Percentiles rank a stretch among this genome's conserved stretches.
phyloP scores from a whole-genome alignment of 2,329 filamentous ascomycete genomes.

The Clonostachys rhizophaga region DNA sequence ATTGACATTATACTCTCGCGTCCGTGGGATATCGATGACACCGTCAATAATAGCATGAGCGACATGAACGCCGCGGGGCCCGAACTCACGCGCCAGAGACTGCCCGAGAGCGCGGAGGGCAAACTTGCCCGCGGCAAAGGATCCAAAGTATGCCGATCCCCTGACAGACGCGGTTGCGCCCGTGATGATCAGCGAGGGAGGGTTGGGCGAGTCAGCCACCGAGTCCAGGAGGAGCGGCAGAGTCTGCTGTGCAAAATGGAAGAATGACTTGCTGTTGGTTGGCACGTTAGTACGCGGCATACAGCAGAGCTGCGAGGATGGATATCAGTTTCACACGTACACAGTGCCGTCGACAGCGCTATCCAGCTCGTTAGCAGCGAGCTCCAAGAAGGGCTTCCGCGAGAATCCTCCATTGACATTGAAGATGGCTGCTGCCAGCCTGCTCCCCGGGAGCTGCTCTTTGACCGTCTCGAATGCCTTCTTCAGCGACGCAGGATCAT shows the following conservation, averaged over 20 bases:
- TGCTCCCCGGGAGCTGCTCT: conserved; percentile 45
- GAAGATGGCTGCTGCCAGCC: conserved; percentile 63
- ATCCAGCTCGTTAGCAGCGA: conserved; percentile 44
- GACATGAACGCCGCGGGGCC: conserved; percentile 78
- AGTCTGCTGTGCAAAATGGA: conserved; percentile 68
- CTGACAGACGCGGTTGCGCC: conserved; percentile 79
- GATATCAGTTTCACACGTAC: conserved; percentile 26
- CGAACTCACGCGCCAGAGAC: conserved; percentile 77
- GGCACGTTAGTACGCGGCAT: background rate
- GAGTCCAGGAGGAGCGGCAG: conserved; percentile 67
- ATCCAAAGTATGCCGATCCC: conserved; percentile 62
- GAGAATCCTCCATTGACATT: conserved; percentile 55
- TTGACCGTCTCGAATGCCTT: conserved; percentile 59
- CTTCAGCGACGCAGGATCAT: conserved; percentile 40
- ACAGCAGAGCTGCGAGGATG: background rate
- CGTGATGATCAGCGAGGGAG: conserved; percentile 79
- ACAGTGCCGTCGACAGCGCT: conserved; percentile 37
- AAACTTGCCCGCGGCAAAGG: conserved; percentile 78
- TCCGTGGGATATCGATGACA: conserved; percentile 74
- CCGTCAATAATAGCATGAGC: conserved; percentile 81
- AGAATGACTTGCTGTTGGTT: conserved; percentile 57
- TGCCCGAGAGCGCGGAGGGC: conserved; percentile 70
- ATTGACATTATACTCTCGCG: conserved; percentile 46
- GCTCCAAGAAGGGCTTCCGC: conserved; percentile 54
- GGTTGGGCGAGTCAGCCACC: conserved; percentile 48